Conservation (phyloP, 202 grass and related monocot genomes). For the Musa balbisiana region DNA sequence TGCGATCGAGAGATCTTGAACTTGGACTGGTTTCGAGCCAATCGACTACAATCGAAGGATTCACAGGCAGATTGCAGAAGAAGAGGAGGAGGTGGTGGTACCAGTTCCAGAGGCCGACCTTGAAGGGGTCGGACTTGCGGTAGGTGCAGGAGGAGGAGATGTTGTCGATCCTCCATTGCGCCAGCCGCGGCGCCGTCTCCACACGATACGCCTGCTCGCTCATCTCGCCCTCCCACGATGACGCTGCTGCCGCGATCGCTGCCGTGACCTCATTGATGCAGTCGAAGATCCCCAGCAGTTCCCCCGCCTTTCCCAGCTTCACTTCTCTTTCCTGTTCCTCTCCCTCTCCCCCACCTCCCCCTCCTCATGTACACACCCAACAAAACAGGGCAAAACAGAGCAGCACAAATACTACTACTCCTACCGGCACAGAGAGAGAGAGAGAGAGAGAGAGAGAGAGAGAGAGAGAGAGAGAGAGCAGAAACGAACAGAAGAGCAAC, state of each 20-base stretch:
- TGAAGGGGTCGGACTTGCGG: slow-evolving; percentile 87
- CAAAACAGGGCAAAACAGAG: slow-evolving; percentile 5
- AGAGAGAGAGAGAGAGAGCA: slow-evolving; percentile 4
- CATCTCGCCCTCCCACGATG: slow-evolving; percentile 51
- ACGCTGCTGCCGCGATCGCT: slow-evolving; percentile 49
- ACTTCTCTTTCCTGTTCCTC: slow-evolving; percentile 27
- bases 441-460: slow-evolving; percentile 13
- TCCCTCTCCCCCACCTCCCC: not conserved
- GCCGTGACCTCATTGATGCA: slow-evolving; percentile 93
- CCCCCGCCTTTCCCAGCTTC: slow-evolving; percentile 64
- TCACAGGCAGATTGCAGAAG: too few species aligned
- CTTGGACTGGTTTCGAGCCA: too few species aligned
- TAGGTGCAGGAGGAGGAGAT: slow-evolving; percentile 67
- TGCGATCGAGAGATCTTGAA: not conserved
- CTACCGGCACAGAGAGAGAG: slow-evolving; percentile 19
- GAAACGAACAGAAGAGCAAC: slow-evolving; percentile 16
- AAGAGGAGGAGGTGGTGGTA: slow-evolving; percentile 1
- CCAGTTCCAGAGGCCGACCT: slow-evolving; percentile 97
- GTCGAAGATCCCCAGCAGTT: slow-evolving; percentile 67
- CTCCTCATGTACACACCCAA: slow-evolving; percentile 60
- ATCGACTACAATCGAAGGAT: too few species aligned
- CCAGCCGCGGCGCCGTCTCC: slow-evolving; percentile 72
- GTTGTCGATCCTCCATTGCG: slow-evolving; percentile 86
- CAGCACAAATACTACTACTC: not conserved
- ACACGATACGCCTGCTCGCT: slow-evolving; percentile 49